Conservation (phyloP, 139 green algal genomes). For the Eudorina sp. region DNA sequence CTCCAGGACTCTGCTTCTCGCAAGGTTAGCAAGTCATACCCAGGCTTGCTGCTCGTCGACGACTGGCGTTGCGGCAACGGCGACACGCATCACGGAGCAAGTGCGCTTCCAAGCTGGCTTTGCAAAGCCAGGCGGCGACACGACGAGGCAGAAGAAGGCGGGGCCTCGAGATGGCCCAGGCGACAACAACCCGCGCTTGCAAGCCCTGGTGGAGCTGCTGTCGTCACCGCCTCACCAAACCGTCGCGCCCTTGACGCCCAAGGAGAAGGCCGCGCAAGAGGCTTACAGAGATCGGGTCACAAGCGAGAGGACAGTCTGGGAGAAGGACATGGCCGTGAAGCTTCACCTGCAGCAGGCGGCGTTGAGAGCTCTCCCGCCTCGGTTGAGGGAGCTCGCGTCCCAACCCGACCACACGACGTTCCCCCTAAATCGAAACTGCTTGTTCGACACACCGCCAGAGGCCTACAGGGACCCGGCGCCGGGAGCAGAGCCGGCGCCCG, state of each 20-base stretch:
- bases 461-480: neutral
- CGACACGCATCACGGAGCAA: slow-evolving; percentile 13
- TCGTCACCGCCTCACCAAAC: neutral
- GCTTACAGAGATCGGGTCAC: neutral
- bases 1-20: neutral
- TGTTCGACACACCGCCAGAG: slow-evolving; percentile 32
- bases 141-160: slow-evolving; percentile 15
- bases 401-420: slow-evolving; percentile 37
- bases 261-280: neutral
- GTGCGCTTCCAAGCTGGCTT: neutral
- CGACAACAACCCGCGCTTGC: slow-evolving; percentile 13
- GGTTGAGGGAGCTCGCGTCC: slow-evolving; percentile 17
- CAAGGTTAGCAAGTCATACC: neutral
- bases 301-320: neutral
- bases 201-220: slow-evolving; percentile 35
- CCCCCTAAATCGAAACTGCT: slow-evolving; percentile 40
- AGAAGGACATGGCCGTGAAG: slow-evolving; percentile 42
- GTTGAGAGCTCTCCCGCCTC: slow-evolving; percentile 33
- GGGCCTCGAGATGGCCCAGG: neutral
- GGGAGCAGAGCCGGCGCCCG: neutral
- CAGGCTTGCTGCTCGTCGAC: neutral
- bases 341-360: slow-evolving; percentile 41
- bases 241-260: neutral
- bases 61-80: neutral
- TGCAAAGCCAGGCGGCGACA: neutral